These are phyloP conservation scores for Phaffia rhodozyma DNA, from an alignment of 1,284 basidiomycete genomes.

Conservation along the genomic window DNA sequence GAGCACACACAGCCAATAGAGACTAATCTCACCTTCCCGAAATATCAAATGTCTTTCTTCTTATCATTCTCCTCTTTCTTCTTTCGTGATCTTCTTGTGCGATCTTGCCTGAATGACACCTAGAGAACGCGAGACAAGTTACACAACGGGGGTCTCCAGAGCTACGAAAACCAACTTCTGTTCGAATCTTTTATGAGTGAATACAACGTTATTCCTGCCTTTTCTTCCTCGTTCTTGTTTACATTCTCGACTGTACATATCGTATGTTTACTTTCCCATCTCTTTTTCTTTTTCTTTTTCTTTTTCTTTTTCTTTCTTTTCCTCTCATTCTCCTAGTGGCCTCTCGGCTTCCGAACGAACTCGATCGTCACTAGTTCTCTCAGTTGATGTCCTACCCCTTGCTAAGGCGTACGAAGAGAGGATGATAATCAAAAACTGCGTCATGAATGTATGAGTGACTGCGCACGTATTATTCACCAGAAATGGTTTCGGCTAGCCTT, in stretches of 20 bases:
- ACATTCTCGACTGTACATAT: no score
- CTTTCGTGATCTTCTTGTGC: neutral
- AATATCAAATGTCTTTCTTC: no score
- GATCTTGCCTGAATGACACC: neutral
- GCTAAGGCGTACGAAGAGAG: no score
- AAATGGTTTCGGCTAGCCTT: no score
- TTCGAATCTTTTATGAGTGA: neutral
- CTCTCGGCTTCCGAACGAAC: neutral
- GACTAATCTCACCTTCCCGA: no score
- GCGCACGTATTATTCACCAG: no score
- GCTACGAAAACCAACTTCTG: no score
- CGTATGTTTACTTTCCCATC: neutral
- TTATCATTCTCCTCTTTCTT: neutral
- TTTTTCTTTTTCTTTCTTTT: neutral
- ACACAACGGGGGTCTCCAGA: no score
- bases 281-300: conserved; percentile 3
- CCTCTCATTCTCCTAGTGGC: neutral
- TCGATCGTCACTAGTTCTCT: neutral
- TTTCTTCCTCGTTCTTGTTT: neutral
- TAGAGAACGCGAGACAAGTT: neutral
- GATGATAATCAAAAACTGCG: no score
- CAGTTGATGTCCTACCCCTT: no score
- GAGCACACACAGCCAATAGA: neutral
- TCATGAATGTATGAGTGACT: no score
- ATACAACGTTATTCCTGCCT: neutral